Evolutionary conservation across 139 green algal genomes (phyloP).

Genomic region (Micractinium conductrix): DNA sequence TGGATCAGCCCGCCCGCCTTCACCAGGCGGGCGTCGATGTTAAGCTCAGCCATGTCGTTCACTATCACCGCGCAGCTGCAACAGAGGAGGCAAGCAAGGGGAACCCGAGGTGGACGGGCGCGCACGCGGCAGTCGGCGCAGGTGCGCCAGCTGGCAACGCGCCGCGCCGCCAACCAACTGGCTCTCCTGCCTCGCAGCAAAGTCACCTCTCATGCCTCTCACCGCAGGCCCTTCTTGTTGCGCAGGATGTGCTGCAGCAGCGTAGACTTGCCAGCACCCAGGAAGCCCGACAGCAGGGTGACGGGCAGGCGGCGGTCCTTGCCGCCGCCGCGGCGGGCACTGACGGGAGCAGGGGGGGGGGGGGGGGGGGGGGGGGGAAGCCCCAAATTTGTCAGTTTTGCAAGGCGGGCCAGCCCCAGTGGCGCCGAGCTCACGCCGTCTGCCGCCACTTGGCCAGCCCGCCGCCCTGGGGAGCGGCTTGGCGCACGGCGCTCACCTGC

Average conservation of each 20-base stretch:
- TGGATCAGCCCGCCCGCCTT: slow-evolving; percentile 44
- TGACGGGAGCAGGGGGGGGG: too few relatives aligned
- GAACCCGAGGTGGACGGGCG: background rate
- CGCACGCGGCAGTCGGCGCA: background rate
- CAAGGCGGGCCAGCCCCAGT: too few relatives aligned
- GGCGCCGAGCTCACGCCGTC: too few relatives aligned
- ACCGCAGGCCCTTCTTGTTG: slow-evolving; percentile 45
- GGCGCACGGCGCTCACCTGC: too few relatives aligned
- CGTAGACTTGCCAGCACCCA: slow-evolving; percentile 87
- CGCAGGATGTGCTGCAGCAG: slow-evolving; percentile 77
- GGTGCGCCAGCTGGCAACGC: background rate
- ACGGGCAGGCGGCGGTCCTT: slow-evolving; percentile 55
- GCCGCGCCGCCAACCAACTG: too few relatives aligned
- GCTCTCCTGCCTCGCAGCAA: background rate
- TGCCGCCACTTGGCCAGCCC: too few relatives aligned
- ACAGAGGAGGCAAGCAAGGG: background rate
- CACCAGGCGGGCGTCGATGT: slow-evolving; percentile 84
- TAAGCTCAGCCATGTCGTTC: slow-evolving; percentile 86
- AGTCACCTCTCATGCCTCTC: background rate
- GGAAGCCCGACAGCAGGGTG: slow-evolving; percentile 77
- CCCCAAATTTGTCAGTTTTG: too few relatives aligned
- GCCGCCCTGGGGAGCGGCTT: too few relatives aligned
- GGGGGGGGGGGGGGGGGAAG: too few relatives aligned
- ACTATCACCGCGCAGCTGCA: slow-evolving; percentile 74
- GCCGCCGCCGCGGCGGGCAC: too few relatives aligned